Percentiles rank a stretch among this genome's conserved stretches.
phyloP scores from a whole-genome alignment of 495 filamentous ascomycete species.

The Lichenothelia convexa region DNA sequence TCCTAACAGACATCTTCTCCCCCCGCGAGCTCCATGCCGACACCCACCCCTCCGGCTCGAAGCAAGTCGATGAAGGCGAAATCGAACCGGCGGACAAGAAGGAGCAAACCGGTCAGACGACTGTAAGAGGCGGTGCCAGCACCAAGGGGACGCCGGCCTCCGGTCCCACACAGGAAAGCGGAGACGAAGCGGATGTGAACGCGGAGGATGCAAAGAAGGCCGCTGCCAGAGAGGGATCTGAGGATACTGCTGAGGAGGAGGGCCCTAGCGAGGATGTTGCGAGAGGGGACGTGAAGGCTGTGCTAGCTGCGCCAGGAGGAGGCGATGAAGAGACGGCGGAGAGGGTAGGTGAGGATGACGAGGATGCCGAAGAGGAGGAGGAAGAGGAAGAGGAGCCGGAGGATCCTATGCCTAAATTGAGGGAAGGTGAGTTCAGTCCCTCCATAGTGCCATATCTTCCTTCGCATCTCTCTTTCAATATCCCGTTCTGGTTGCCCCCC shows the following conservation, averaged over 20 bases:
- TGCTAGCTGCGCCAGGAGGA: slow-evolving; percentile 4
- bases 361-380: slow-evolving; percentile 57
- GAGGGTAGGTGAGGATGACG: slow-evolving; percentile 29
- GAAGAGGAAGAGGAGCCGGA: slow-evolving; percentile 81
- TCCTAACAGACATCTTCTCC: too few relatives aligned
- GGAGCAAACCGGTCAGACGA: slow-evolving; percentile 6
- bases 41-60: too few relatives aligned
- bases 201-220: slow-evolving; percentile 13
- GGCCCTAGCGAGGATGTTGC: too few relatives aligned
- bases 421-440: slow-evolving; percentile 56
- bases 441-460: too few relatives aligned
- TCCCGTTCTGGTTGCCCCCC: too few relatives aligned
- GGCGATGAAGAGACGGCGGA: slow-evolving; percentile 26
- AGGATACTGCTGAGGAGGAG: too few relatives aligned
- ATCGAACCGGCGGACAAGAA: too few relatives aligned
- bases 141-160: slow-evolving; percentile 10
- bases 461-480: slow-evolving; percentile 4
- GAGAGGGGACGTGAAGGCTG: too few relatives aligned
- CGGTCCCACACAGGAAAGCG: slow-evolving; percentile 18
- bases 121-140: slow-evolving; percentile 13
- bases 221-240: slow-evolving; percentile 1
- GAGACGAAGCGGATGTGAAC: slow-evolving; percentile 17
- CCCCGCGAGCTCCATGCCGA: too few relatives aligned
- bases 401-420: slow-evolving; percentile 73
- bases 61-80: too few relatives aligned